Evolutionary conservation across 225 moss, liverwort and hornwort genomes (phyloP).

Genomic region (Straminergon stramineum): DNA sequence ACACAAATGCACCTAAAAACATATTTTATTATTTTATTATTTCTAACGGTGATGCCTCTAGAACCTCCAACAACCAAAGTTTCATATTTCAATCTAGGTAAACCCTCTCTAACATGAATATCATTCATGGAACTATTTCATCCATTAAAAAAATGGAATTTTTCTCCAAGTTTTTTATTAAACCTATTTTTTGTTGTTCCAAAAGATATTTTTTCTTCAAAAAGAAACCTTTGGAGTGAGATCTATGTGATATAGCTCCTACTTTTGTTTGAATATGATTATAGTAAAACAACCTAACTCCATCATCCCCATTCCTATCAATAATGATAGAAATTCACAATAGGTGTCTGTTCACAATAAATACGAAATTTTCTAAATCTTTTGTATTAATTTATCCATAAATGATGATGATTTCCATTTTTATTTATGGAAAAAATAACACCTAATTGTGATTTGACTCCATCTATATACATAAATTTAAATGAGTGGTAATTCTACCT

Average conservation of each 20-base stretch:
- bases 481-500: background rate
- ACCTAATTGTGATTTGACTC: background rate
- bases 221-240: background rate
- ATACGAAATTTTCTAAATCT: background rate
- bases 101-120: no score
- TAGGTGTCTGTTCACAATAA: background rate
- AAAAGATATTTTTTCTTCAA: background rate
- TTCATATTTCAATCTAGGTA: no score
- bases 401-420: background rate
- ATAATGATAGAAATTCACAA: no score
- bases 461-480: background rate
- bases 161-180: no score
- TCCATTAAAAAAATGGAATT: no score
- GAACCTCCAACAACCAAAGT: no score
- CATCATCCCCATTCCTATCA: background rate
- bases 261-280: background rate
- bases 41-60: no score
- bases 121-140: no score
- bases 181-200: background rate
- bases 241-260: background rate
- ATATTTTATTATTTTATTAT: background rate
- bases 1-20: background rate
- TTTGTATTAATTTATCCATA: background rate
- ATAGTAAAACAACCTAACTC: background rate
- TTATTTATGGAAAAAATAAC: rapidly evolving